Base-by-base conservation (phyloP, 2,329 filamentous ascomycete species). In the Penicillium freii region DNA sequence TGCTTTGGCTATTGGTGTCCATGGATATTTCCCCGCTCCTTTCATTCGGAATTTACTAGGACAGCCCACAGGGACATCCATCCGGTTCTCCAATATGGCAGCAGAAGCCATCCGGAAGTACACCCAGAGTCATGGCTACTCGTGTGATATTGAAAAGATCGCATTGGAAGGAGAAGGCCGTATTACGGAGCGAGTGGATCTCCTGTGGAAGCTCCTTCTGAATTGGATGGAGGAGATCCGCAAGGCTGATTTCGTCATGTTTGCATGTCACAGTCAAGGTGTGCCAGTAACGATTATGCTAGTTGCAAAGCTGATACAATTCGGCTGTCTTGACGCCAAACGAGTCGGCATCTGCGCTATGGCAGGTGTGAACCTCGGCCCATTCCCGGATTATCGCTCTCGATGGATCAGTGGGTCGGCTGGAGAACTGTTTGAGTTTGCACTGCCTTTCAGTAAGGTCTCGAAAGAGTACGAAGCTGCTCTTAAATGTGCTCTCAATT, bases 261-360 rank as follows among this genome's bases (percentile, higher is more conserved):
- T 99, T n/a, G 91, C 91, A 3, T 96, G 92, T 59, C 94, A 99
- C 73, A 96, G 91, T 3, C 94, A 99, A 73, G 94, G 94, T 23
- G 94, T 97, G 0, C 94, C 94, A 0, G 94, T 99, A 0, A 88
- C 90, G 6, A 84, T 96, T 58, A 97, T 97, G 87, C 81, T 99
- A 4, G 82, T 97, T 5, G 91, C 92, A 5, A 97, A 96, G 73
- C 81, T 99, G 42, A 92, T 99, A 53, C 89, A 94, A 52, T 87
- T 97, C 58, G 92, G 92, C 2, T 90, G 94, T 63, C 83, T 97
- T 31, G 87, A 86, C 15, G 83, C 84, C 40, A 84, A 89, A 6
- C 87, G 87, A 51, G 87, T 99, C 45, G 92, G 93, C 2, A 83
- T 99, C 11, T 97, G 94, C 69, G 92, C 81, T 66, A 88, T 88